Evolutionary conservation across 495 filamentous ascomycete species (phyloP), one percentile per base, ranked within the genome.

Genomic region (Lasiosphaeriaceae sp.): DNA sequence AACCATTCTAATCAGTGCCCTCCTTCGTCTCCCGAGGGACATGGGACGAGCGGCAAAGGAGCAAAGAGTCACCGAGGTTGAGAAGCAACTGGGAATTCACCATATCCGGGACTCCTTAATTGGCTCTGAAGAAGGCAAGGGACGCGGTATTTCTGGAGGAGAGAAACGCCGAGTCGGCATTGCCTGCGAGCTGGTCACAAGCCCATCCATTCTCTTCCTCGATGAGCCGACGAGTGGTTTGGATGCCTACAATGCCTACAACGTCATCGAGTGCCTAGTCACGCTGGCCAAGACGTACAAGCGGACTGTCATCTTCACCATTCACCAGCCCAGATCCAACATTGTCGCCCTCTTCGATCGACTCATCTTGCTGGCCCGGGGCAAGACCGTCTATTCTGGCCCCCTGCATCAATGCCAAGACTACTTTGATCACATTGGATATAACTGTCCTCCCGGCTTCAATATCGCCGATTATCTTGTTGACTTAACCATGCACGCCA

Each of bases 311-410:
- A 88, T 98, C 54, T 97, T 98, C 77, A 98, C 94, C 5, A 98
- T 98, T 59, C 94, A 98, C 71, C 94, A 98, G 61, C 94, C 94
- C n/a, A 82, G 96, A 56, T 97, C 94, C n/a, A 98, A 98, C 64
- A 98, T 98, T 62, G 94, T 97, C 26, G 94, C 94, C n/a, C 80
- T 98, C 29, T 98, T 98, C 64, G 95, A 98, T 68, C 85, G 93
- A 54, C 79, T 98, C 17, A 83, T 98, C 58, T 84, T 98, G 17
- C 78, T 98, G 34, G 94, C 94, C 8, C 85, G 89, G 61, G 94
- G 94, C 35, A 89, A 85, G 63, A 88, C 89, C 2, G 93, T 98
- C 8, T 98, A 95, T 65, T 97, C 93, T 2, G 94, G 94, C 0
- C 88, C 90, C 19, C 90, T 96, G 62, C 83, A 88, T 2, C 85